phyloP scores from a whole-genome alignment of 2,329 filamentous ascomycete genomes.

The Ceratocystis smalleyi region DNA sequence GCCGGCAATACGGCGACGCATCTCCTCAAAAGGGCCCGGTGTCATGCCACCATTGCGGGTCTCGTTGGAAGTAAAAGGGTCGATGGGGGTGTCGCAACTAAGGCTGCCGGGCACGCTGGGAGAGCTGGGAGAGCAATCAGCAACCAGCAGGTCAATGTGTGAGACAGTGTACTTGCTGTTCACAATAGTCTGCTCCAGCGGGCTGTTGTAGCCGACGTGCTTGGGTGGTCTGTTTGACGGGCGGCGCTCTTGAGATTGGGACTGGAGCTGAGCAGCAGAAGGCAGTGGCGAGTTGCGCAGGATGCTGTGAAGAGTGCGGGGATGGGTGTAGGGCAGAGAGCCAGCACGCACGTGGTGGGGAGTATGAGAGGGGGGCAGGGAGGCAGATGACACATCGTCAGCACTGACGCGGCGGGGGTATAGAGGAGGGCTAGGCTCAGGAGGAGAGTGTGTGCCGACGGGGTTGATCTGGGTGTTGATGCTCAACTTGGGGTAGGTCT shows the following conservation, averaged over 20 bases:
- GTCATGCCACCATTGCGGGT: slow-evolving; percentile 46
- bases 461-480: slow-evolving; percentile 16
- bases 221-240: slow-evolving; percentile 37
- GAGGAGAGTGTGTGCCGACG: not conserved
- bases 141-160: slow-evolving; percentile 46
- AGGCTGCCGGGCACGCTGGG: slow-evolving; percentile 20
- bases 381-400: slow-evolving; percentile 12
- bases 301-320: slow-evolving; percentile 45
- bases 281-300: slow-evolving; percentile 50
- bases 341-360: slow-evolving; percentile 18
- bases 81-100: slow-evolving; percentile 28
- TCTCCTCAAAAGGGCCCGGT: slow-evolving; percentile 48
- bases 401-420: slow-evolving; percentile 3
- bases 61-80: slow-evolving; percentile 38
- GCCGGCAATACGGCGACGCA: slow-evolving; percentile 41
- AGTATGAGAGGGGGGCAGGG: slow-evolving; percentile 39
- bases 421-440: slow-evolving; percentile 6
- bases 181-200: slow-evolving; percentile 47
- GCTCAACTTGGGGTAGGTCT: slow-evolving; percentile 14
- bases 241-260: slow-evolving; percentile 38
- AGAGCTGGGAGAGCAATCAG: slow-evolving; percentile 29
- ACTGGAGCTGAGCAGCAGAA: slow-evolving; percentile 32
- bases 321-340: slow-evolving; percentile 41
- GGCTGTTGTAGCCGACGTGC: slow-evolving; percentile 46
- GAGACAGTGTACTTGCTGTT: slow-evolving; percentile 47